Evolutionary conservation across 805 yeast species (phyloP).

Genomic region (Myxozyma udenii): DNA sequence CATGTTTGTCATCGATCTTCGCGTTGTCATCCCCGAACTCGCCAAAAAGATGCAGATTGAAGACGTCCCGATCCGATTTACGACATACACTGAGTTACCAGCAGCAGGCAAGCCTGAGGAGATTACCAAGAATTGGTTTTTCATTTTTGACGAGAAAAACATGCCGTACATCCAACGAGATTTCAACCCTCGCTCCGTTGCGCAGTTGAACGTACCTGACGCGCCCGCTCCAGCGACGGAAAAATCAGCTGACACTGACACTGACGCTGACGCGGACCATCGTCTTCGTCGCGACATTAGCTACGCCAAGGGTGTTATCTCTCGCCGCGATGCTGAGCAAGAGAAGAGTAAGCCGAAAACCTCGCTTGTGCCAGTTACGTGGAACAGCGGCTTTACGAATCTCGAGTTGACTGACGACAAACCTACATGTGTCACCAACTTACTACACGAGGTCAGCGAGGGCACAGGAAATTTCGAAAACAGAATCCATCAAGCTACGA

Average conservation of each 20-base stretch:
- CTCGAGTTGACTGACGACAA: background rate
- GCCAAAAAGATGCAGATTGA: conserved; percentile 1
- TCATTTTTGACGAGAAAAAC: conserved; percentile 10
- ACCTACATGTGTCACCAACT: conserved; percentile 5
- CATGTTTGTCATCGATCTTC: conserved; percentile 9
- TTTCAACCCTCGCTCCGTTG: background rate
- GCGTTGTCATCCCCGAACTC: conserved; percentile 10
- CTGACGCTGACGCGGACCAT: too few species aligned
- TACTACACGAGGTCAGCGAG: background rate
- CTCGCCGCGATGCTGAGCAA: too few species aligned
- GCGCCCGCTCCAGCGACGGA: background rate
- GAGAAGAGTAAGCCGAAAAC: too few species aligned
- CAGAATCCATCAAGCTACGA: conserved; percentile 12
- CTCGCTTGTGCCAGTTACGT: background rate
- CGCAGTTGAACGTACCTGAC: background rate
- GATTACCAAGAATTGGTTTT: conserved; percentile 14
- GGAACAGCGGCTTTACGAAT: background rate
- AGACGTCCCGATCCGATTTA: conserved; percentile 7
- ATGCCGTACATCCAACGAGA: conserved; percentile 7
- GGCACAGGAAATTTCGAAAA: background rate
- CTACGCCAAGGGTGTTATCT: too few species aligned
- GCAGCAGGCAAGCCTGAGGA: background rate
- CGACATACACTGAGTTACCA: conserved; percentile 5
- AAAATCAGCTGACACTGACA: background rate
- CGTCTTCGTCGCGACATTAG: too few species aligned